Percentiles rank a stretch among this genome's conserved stretches.
Conservation (phyloP, 257 asterid genomes). For the Hygrophila difformis region DNA sequence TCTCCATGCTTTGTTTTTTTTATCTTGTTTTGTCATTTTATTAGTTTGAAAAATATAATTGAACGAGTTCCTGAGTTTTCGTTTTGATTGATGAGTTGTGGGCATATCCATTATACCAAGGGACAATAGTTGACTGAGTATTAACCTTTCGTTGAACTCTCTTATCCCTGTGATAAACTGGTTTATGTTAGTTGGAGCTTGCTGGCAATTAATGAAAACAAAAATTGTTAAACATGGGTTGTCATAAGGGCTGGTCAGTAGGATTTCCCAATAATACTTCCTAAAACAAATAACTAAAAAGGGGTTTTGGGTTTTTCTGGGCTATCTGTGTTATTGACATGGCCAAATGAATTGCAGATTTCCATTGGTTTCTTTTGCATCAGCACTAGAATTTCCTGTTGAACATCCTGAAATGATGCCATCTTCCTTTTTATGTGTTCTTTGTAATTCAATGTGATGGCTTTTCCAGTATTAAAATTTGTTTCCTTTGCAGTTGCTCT, state of each 20-base stretch:
- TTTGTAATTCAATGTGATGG: not conserved
- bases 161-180: not conserved
- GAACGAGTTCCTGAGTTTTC: not conserved
- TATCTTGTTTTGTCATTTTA: not conserved
- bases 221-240: not conserved
- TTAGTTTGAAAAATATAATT: not conserved
- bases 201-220: conserved; percentile 3
- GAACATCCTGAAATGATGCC: conserved; percentile 4
- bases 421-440: conserved; percentile 11
- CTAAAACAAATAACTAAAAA: not conserved
- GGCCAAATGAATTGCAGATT: conserved; percentile 1
- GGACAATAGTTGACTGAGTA: not conserved
- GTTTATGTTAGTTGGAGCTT: not conserved
- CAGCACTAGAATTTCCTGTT: not conserved
- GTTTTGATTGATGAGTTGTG: not conserved
- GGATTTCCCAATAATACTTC: not conserved
- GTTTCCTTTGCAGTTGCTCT: too few relatives aligned
- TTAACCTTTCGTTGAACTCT: too few relatives aligned
- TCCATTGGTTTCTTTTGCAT: conserved; percentile 7
- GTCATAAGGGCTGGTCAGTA: conserved; percentile 4
- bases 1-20: too few relatives aligned
- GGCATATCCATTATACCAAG: not conserved
- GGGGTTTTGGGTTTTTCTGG: not conserved
- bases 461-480: conserved; percentile 6
- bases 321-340: conserved; percentile 8